Evolutionary conservation across 2,329 filamentous ascomycete species (phyloP).

Genomic region (Gyromitra esculenta): DNA sequence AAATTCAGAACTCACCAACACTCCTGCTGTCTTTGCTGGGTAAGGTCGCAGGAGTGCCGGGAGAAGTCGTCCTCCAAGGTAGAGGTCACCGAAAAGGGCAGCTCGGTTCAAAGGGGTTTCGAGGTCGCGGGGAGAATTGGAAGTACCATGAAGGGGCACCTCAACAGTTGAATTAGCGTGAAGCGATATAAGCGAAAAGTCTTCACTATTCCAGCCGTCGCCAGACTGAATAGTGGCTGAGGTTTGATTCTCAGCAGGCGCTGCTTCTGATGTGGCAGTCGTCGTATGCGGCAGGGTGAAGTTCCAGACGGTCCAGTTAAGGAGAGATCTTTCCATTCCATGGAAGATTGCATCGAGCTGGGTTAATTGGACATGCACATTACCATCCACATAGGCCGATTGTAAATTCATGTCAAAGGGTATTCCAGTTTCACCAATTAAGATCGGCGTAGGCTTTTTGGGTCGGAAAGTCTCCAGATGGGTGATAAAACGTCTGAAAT

Average conservation of each 20-base stretch:
- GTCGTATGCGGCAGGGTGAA: constrained; percentile 63
- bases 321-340: constrained; percentile 60
- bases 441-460: constrained; percentile 58
- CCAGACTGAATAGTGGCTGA: constrained; percentile 59
- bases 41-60: constrained; percentile 63
- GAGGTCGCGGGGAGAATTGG: constrained; percentile 49
- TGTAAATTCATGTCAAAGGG: constrained; percentile 62
- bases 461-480: constrained; percentile 59
- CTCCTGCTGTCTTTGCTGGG: constrained; percentile 62
- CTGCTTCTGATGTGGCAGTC: constrained; percentile 59
- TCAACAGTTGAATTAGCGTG: constrained; percentile 58
- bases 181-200: constrained; percentile 62
- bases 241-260: constrained; percentile 44
- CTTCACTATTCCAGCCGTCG: constrained; percentile 63
- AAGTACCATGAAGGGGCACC: constrained; percentile 59
- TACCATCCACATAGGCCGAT: constrained; percentile 60
- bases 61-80: constrained; percentile 61
- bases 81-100: constrained; percentile 59
- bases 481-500: constrained; percentile 60
- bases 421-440: constrained; percentile 63
- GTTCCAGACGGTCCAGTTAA: constrained; percentile 59
- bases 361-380: constrained; percentile 61
- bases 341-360: constrained; percentile 61
- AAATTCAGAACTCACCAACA: constrained; percentile 60
- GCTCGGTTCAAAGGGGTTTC: constrained; percentile 54